phyloP scores from a whole-genome alignment of 441 rosid species.

The Brassica balearica region DNA sequence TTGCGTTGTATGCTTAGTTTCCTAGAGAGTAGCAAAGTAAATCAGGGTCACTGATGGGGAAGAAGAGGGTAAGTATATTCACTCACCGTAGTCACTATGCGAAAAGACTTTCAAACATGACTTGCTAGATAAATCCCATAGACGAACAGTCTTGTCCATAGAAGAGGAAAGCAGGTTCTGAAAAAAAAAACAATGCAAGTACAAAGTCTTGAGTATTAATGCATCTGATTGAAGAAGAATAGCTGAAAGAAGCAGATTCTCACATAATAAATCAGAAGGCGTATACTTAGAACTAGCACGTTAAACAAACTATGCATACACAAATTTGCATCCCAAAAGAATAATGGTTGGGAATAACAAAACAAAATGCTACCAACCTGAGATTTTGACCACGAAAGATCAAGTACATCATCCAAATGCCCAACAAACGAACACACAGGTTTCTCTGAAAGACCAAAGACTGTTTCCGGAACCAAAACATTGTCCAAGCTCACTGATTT shows the following conservation, averaged over 20 bases:
- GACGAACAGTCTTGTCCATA: constrained; percentile 83
- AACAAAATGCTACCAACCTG: constrained; percentile 54
- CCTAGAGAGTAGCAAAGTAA: constrained; percentile 21
- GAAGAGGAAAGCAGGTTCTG: constrained; percentile 82
- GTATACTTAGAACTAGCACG: constrained; percentile 18
- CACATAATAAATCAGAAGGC: background rate
- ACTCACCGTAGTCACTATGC: constrained; percentile 75
- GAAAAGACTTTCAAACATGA: constrained; percentile 73
- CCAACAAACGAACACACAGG: constrained; percentile 70
- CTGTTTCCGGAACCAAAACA: constrained; percentile 59
- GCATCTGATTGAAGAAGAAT: background rate
- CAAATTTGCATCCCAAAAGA: background rate
- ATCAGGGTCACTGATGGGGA: constrained; percentile 36
- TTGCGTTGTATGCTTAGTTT: constrained; percentile 5
- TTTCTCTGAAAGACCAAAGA: constrained; percentile 68
- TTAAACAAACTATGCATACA: background rate
- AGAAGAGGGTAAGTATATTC: constrained; percentile 5
- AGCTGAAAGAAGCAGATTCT: constrained; percentile 17
- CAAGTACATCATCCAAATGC: constrained; percentile 70
- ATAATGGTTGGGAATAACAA: constrained; percentile 1
- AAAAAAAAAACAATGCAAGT: constrained; percentile 31
- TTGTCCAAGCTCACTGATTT: constrained; percentile 76
- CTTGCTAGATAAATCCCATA: constrained; percentile 74
- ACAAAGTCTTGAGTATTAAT: constrained; percentile 16
- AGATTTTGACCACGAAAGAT: constrained; percentile 78